Base-by-base conservation (phyloP, 768 basidiomycete genomes). In the Trametes gibbosa region DNA sequence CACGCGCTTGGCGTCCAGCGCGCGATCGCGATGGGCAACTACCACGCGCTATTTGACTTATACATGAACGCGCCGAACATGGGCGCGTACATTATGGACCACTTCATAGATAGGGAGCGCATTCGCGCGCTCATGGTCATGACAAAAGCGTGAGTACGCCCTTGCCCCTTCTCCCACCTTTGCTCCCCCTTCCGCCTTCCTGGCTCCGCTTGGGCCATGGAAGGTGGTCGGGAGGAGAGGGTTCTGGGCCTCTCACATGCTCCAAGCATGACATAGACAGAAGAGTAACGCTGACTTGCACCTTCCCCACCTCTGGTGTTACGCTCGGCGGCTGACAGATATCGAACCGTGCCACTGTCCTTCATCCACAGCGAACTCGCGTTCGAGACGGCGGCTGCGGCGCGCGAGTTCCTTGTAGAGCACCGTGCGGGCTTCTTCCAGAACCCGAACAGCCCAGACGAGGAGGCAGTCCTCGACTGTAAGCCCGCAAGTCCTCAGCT, bases 21-120 rank as follows among this genome's bases (percentile, higher is more conserved):
- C 52, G 91, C 95, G 19, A 74, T 95, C 59, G 84, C 95, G 46
- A 91, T 91, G 75, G 91, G 90, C 69, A 99, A 98, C 72, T 99
- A 98, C 74, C 92, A 94, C 73, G 82, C 85, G 41, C 81, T 99
- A 65, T 98, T 98, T 77, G 84, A 85, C 54, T 76, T 94, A 57
- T 98, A 92, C 74, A 67, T 82, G 67, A 79, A 79, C 53, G 92
- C 93, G 43, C 94, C 95, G 25, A 95, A 96, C 70, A 98, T 98
- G 97, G 93, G 94, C 39, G 95, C 85, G 53, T 98, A 98, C 73
- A 94, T 99, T 69, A 97, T 99, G 92, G 97, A 98, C 74, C 95
- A 98, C 73, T 98, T 98, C 72, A 89, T 98, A 68, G 85, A 87
- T 68, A 83, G 97, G 67, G 97, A 98, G 76, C 79, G 97, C 59